Base-by-base conservation (phyloP, 352 stramenopile genomes). In the Thalassiosira livingstoniorum region DNA sequence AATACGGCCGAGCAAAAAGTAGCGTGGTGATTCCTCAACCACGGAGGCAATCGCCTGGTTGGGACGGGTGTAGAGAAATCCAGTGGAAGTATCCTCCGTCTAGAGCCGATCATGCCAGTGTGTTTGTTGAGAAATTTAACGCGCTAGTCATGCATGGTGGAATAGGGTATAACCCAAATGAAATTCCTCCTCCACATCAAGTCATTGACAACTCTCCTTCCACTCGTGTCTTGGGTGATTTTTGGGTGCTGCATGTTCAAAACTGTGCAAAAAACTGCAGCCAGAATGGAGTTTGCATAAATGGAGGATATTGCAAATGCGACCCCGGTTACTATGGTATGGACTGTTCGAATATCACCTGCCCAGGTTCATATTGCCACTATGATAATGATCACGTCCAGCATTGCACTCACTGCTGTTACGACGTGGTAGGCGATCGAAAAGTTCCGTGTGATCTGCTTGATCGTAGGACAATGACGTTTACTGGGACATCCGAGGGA, bases 261-360 rank as follows among this genome's bases (percentile, higher is more conserved):
- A 93, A 96, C 67, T 99, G 97, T 84, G 80, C 93, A 53, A 96
- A 96, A 75, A 98, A 98, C 87, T 99, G 97, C 81, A 97, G 91
- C 0, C 86, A 96, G 51, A 94, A 98, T 64, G 97, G 97, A 23
- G 80, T 94, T 0, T 99, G 97, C 82, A 89, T 89, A 35, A 96
- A 95, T 74, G 97, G 97, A 5, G 97, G 97, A 5, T 97, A 95
- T 65, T 98, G 96, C 67, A 67, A 82, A n/a, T 99, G 97, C 80
- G 72, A 98, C 73, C 94, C 97, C 63, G 97, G 97, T 15, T 99
- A 97, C 83, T 99, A 98, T 77, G 97, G 97, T n/a, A 76, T 95
- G 1, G 97, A 99, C 82, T 99, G 97, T 83, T 98, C 94, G 10
- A 99, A 99, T 80, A 94, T 92, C 23, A 96, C 95, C 4, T 99